Conservation (phyloP, 176 grass and related monocot species). For the Paspalum vaginatum region DNA sequence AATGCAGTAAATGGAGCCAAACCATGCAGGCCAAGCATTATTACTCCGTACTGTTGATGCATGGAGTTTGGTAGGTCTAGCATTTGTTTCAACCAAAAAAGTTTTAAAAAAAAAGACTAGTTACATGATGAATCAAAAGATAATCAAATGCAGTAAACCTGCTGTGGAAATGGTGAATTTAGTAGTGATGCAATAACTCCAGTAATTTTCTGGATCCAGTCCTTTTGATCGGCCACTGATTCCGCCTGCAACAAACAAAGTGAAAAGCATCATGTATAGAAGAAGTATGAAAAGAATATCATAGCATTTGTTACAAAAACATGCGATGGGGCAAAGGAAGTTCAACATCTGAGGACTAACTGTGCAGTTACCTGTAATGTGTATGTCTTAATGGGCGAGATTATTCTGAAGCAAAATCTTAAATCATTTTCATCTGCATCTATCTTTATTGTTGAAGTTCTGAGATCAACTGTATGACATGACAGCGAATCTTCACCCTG, state of each 20-base stretch:
- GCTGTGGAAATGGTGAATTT: constrained; percentile 67
- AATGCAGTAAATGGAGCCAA: constrained; percentile 30
- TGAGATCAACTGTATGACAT: constrained; percentile 79
- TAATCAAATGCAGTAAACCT: constrained; percentile 47
- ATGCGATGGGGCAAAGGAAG: constrained; percentile 13
- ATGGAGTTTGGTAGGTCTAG: background rate
- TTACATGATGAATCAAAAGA: constrained; percentile 28
- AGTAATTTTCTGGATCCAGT: constrained; percentile 95
- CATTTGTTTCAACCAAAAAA: constrained; percentile 18
- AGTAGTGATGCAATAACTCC: constrained; percentile 96
- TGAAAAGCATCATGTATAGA: background rate
- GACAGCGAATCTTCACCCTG: constrained; percentile 69
- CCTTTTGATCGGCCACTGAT: constrained; percentile 79
- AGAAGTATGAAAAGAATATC: background rate
- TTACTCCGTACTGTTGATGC: background rate
- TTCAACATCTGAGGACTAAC: constrained; percentile 1
- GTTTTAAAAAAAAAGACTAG: constrained; percentile 15
- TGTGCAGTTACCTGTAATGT: constrained; percentile 79
- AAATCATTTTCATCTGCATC: constrained; percentile 90
- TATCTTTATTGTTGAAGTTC: constrained; percentile 92
- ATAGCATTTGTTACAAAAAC: constrained; percentile 4
- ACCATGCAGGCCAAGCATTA: constrained; percentile 18
- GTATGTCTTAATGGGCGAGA: constrained; percentile 79
- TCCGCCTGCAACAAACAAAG: constrained; percentile 66
- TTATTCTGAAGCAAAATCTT: constrained; percentile 98